These are phyloP conservation scores for Lumnitzera racemosa DNA, from an alignment of 345 rosid species.

Conservation along the genomic window DNA sequence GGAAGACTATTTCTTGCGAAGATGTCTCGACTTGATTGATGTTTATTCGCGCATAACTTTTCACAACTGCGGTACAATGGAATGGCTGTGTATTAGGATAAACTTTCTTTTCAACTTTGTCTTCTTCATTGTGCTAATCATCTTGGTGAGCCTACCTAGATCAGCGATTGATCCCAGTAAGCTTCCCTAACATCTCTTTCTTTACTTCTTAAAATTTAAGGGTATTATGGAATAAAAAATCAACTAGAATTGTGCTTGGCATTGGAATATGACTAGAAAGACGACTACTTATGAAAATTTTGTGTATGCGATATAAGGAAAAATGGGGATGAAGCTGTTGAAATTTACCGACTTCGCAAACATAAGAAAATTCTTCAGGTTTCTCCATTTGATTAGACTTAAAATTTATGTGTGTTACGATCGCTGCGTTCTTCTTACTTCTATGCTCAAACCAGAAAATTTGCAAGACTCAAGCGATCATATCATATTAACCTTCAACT, in stretches of 20 bases:
- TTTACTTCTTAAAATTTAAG: background rate
- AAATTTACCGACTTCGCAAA: too few species aligned
- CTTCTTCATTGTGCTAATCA: conserved; percentile 62
- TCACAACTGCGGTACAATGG: conserved; percentile 72
- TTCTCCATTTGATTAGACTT: background rate
- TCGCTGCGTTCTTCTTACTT: background rate
- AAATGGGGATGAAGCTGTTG: too few species aligned
- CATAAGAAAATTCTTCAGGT: too few species aligned
- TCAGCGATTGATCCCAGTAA: conserved; percentile 67
- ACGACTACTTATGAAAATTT: too few species aligned
- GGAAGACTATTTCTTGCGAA: conserved; percentile 50
- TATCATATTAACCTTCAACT: too few species aligned
- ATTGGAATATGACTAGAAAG: too few species aligned
- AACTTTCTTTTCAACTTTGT: conserved; percentile 77
- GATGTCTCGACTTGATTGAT: conserved; percentile 38
- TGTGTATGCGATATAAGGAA: too few species aligned
- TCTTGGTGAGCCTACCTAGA: conserved; percentile 65
- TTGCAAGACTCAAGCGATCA: too few species aligned
- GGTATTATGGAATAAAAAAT: too few species aligned
- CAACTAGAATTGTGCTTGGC: too few species aligned
- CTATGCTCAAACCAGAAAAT: too few species aligned
- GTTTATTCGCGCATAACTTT: conserved; percentile 57
- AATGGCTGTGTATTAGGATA: conserved; percentile 77
- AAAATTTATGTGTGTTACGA: background rate
- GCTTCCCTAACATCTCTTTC: conserved; percentile 13